phyloP scores from a whole-genome alignment of 2,329 filamentous ascomycete species.

The Colletotrichum lindemuthianum region DNA sequence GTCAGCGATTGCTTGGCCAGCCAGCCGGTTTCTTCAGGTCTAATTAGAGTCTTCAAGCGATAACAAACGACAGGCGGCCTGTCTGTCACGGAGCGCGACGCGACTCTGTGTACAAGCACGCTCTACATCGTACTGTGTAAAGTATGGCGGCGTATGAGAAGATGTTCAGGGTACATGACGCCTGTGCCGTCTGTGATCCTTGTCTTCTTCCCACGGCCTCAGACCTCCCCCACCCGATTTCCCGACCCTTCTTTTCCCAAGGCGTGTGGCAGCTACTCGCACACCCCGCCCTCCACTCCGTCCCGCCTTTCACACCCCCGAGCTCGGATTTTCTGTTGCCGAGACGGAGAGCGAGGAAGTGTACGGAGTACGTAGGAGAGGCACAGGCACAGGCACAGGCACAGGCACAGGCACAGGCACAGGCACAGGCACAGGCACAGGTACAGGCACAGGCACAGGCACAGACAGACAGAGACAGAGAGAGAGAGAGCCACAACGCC shows the following conservation, averaged over 20 bases:
- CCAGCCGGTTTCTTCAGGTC: too few relatives aligned
- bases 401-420: constrained; percentile 11
- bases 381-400: constrained; percentile 13
- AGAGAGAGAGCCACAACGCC: constrained; percentile 12
- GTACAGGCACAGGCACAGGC: constrained; percentile 8
- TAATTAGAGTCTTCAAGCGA: too few relatives aligned
- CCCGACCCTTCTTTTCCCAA: constrained; percentile 28
- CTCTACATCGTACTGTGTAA: neutral
- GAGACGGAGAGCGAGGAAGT: too few relatives aligned
- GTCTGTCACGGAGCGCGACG: too few relatives aligned
- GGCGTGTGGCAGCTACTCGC: constrained; percentile 16
- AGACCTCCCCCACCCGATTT: constrained; percentile 27
- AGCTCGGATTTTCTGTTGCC: too few relatives aligned
- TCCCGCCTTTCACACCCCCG: constrained; percentile 22
- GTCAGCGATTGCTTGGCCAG: too few relatives aligned
- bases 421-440: constrained; percentile 14
- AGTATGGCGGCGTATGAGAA: constrained; percentile 19
- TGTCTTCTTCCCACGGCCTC: constrained; percentile 21
- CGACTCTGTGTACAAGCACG: too few relatives aligned
- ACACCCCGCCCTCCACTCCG: constrained; percentile 27
- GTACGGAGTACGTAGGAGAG: neutral
- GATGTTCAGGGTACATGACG: constrained; percentile 7
- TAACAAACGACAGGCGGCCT: too few relatives aligned
- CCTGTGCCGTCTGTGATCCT: constrained; percentile 22
- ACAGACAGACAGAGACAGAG: constrained; percentile 6